A percentile compares a stretch with the other conserved stretches of the same genome.
These are phyloP conservation scores for Chlorella sp. DNA, from an alignment of 139 green algal genomes.

Conservation along the genomic window DNA sequence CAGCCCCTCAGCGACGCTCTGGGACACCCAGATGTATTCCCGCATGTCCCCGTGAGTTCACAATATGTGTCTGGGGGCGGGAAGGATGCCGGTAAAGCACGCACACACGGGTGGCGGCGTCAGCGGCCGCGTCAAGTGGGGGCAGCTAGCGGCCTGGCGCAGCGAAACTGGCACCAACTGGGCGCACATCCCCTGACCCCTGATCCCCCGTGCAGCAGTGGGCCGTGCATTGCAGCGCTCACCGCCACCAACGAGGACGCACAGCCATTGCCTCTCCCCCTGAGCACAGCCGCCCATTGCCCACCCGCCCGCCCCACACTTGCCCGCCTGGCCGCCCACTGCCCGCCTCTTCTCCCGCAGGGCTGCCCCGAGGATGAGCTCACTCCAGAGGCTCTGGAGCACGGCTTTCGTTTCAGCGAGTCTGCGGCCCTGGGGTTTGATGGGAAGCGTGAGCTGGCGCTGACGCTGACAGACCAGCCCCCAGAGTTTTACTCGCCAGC, in stretches of 20 bases:
- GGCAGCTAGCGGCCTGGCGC: too few relatives aligned
- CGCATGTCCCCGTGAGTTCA: not conserved
- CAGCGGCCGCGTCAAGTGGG: too few relatives aligned
- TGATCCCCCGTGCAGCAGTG: too few relatives aligned
- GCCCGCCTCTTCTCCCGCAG: not conserved
- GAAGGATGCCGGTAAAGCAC: too few relatives aligned
- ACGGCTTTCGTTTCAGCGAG: slow-evolving; percentile 27
- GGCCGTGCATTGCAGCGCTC: too few relatives aligned
- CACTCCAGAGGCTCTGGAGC: slow-evolving; percentile 9
- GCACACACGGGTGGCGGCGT: too few relatives aligned
- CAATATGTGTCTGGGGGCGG: too few relatives aligned
- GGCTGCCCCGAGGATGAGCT: slow-evolving; percentile 28
- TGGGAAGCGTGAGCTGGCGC: slow-evolving; percentile 6
- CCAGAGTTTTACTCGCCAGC: not conserved
- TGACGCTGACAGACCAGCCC: slow-evolving; percentile 31
- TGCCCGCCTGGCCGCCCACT: not conserved
- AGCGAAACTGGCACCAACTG: too few relatives aligned
- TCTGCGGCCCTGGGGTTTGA: slow-evolving; percentile 3
- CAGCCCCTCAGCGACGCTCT: slow-evolving; percentile 17
- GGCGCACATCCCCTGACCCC: too few relatives aligned
- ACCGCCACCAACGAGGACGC: too few relatives aligned
- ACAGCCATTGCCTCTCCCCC: too few relatives aligned
- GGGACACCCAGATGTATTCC: slow-evolving; percentile 20
- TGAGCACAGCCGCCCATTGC: not conserved
- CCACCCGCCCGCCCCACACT: not conserved